Evolutionary conservation across 2,329 filamentous ascomycete species (phyloP), one percentile per base, ranked within the genome.

Genomic region (Beauveria sp.): DNA sequence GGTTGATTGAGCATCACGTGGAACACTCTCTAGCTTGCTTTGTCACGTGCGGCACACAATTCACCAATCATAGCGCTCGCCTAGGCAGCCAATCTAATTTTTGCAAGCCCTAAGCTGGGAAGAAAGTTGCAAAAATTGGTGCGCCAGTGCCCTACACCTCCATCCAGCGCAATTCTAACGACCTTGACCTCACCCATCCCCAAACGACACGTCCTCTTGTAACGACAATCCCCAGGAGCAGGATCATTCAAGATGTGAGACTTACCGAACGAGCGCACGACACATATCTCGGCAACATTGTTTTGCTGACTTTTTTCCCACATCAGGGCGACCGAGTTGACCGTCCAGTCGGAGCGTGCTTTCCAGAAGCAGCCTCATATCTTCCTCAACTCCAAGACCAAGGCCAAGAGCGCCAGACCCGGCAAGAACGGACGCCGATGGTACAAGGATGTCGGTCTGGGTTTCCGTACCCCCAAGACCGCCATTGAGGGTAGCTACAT

Each of bases 331-430:
- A 96, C 92, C 86, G 92, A 96, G 86, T 86, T 97, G 84, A 96
- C 92, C 80, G 94, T 99, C 82, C 94, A 99, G 89, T 96, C 91
- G 79, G 94, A 99, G 89, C 93, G 94, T 85, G 94, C 94, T 86
- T 99, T 90, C 91, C 94, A 97, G 84, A 99, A 99, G 89, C 93
- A 99, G 87, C 94, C 94, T 80, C 94, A 99, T 83, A 96, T 99
- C 86, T 99, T 97, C 91, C 87, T 90, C 76, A 97, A 97, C 89
- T 85, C 89, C 78, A 99, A 99, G 89, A 83, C 84, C 79, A 91
- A 92, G 85, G 81, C 87, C 77, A 88, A 90, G 81, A 91, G 89
- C 78, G 83, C 83, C 80, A 88, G 88, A 79, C 89, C 89, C 73
- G 92, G 92, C 79, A 96, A 96, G 88, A 89, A 86, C 79, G 91